Evolutionary conservation across 2,329 filamentous ascomycete species (phyloP).

Genomic region (Pyricularia sp.): DNA sequence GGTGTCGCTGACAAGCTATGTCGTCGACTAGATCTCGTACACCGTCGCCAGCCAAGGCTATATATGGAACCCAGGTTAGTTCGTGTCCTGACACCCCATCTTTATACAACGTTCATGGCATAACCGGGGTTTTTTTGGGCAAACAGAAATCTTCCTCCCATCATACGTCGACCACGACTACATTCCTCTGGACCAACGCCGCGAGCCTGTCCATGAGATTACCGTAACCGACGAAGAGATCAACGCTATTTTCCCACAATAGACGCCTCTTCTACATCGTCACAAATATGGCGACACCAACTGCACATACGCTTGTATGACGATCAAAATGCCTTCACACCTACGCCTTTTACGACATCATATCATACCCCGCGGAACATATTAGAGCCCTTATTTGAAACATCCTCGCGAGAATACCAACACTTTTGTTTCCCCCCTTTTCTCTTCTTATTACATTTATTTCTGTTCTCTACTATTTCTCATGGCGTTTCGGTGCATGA

Average conservation of each 20-base stretch:
- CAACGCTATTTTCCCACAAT: conserved; percentile 53
- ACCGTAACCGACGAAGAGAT: conserved; percentile 65
- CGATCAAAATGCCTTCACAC: neutral
- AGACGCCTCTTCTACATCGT: conserved; percentile 1
- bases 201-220: conserved; percentile 69
- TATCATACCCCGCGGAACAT: neutral
- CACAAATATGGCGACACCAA: neutral
- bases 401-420: neutral
- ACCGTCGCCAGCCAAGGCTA: conserved; percentile 70
- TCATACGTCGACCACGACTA: conserved; percentile 66
- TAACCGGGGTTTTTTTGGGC: neutral
- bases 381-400: neutral
- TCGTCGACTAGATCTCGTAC: conserved; percentile 53
- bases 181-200: conserved; percentile 59
- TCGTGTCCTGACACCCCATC: neutral
- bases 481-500: neutral
- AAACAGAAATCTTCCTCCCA: conserved; percentile 63
- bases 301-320: neutral
- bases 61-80: conserved; percentile 64
- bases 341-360: neutral
- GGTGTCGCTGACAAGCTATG: conserved; percentile 1
- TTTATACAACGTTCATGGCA: neutral
- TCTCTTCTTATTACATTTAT: neutral
- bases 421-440: neutral
- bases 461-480: neutral